A percentile compares a stretch with the other conserved stretches of the same genome.
Conservation (phyloP, 2,329 filamentous ascomycete genomes). For the Calonectria naviculata region DNA sequence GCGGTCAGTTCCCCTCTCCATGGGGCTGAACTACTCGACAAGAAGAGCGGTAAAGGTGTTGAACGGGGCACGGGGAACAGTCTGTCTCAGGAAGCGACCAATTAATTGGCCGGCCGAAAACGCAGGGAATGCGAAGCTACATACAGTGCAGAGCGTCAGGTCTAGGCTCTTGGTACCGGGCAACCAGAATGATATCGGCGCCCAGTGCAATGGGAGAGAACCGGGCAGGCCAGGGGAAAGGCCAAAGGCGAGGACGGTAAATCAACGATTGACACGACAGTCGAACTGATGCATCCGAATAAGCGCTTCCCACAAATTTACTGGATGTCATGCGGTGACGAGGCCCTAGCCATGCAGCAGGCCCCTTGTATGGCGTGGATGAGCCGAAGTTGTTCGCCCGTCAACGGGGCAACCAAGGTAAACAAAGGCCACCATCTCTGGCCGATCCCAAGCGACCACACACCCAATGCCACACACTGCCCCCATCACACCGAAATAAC, state of each 20-base stretch:
- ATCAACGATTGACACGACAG: constrained; percentile 1
- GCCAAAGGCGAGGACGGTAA: not conserved
- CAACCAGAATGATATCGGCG: constrained; percentile 35
- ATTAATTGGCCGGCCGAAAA: not conserved
- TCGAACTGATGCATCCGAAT: constrained; percentile 8
- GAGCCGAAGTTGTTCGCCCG: constrained; percentile 14
- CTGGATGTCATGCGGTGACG: constrained; percentile 23
- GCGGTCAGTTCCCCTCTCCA: too few species aligned
- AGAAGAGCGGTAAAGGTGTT: not conserved
- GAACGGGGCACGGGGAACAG: not conserved
- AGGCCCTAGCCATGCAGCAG: not conserved
- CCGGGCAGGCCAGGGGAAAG: not conserved
- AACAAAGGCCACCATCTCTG: constrained; percentile 48
- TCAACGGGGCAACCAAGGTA: constrained; percentile 49
- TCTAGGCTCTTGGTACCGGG: not conserved
- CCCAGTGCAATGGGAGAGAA: constrained; percentile 10
- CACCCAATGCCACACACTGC: too few species aligned
- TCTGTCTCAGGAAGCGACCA: not conserved
- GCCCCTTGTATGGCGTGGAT: too few species aligned
- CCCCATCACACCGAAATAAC: constrained; percentile 26
- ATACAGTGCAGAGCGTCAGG: too few species aligned
- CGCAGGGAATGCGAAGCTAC: not conserved
- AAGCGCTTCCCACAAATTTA: constrained; percentile 26
- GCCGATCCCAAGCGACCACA: too few species aligned
- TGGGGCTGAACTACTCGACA: not conserved